Evolutionary conservation across 345 rosid genomes (phyloP).

Genomic region (Punica granatum): DNA sequence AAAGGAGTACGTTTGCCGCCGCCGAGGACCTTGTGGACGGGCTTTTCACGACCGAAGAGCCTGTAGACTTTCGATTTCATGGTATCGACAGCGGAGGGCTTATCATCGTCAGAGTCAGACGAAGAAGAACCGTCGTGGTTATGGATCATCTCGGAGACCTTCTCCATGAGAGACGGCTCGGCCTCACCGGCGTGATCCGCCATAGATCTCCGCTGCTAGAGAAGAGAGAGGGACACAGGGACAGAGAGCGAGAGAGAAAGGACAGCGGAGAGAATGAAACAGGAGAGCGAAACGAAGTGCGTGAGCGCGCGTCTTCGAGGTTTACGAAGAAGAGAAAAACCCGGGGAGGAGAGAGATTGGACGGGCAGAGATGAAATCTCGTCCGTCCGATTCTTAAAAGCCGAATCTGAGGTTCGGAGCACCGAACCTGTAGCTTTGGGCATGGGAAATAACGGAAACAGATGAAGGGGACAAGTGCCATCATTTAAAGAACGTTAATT

Average conservation of each 20-base stretch:
- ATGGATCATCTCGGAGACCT: conserved; percentile 46
- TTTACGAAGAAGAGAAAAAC: conserved; percentile 1
- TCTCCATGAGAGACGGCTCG: conserved; percentile 41
- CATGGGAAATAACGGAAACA: not conserved
- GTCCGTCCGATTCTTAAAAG: conserved; percentile 13
- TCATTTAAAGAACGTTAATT: too few species aligned
- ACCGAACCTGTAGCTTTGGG: not conserved
- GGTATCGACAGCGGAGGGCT: conserved; percentile 26
- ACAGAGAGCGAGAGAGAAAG: not conserved
- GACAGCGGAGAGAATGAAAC: not conserved
- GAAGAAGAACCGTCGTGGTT: conserved; percentile 39
- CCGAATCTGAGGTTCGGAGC: conserved; percentile 23
- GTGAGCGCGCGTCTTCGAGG: not conserved
- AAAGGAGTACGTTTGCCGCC: conserved; percentile 77
- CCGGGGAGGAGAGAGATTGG: not conserved
- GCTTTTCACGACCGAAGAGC: conserved; percentile 77
- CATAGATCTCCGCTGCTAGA: conserved; percentile 22
- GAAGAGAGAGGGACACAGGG: not conserved
- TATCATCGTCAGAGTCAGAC: conserved; percentile 55
- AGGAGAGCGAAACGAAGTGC: not conserved
- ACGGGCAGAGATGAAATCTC: conserved; percentile 13
- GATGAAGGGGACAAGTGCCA: not conserved
- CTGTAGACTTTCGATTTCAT: conserved; percentile 48
- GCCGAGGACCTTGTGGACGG: conserved; percentile 82
- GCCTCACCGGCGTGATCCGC: conserved; percentile 30